Conservation (phyloP, 1,139 yeast genomes). For the Blastobotrys persicus region DNA sequence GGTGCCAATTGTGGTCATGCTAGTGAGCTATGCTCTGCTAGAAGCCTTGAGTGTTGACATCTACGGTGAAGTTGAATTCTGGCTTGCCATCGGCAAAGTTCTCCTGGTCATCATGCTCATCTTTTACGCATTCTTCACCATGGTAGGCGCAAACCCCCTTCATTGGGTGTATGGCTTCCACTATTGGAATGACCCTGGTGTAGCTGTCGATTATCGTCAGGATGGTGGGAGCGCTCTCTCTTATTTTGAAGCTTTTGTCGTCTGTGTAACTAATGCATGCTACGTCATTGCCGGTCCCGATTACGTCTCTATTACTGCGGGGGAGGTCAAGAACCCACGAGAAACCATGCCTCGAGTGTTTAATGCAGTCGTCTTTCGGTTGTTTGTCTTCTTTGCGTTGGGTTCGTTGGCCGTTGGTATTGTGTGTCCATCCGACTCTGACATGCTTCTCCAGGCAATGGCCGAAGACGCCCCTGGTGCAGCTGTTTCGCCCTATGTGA, state of each 20-base stretch:
- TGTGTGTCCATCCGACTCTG: slow-evolving; percentile 53
- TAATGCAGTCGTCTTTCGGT: slow-evolving; percentile 70
- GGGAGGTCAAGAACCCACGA: slow-evolving; percentile 48
- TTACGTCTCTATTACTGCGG: slow-evolving; percentile 68
- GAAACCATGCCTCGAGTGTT: slow-evolving; percentile 71
- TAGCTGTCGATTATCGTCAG: slow-evolving; percentile 34
- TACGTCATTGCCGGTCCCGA: slow-evolving; percentile 85
- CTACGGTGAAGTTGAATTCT: slow-evolving; percentile 79
- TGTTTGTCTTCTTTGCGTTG: slow-evolving; percentile 65
- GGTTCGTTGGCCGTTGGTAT: slow-evolving; percentile 62
- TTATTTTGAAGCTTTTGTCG: slow-evolving; percentile 45
- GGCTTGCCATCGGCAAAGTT: slow-evolving; percentile 65
- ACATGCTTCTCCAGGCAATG: slow-evolving; percentile 34
- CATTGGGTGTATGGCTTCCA: slow-evolving; percentile 39
- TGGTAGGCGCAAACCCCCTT: slow-evolving; percentile 41
- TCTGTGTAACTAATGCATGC: slow-evolving; percentile 56
- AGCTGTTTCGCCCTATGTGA: slow-evolving; percentile 61
- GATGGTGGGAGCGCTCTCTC: slow-evolving; percentile 1
- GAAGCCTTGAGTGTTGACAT: slow-evolving; percentile 68
- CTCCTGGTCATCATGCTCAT: slow-evolving; percentile 69
- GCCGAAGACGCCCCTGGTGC: slow-evolving; percentile 48
- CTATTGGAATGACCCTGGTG: slow-evolving; percentile 34
- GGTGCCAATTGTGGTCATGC: slow-evolving; percentile 8
- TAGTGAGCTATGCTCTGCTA: slow-evolving; percentile 58
- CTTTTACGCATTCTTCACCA: slow-evolving; percentile 68